These are phyloP conservation scores for Colletotrichum caudatum DNA, from an alignment of 2,329 filamentous ascomycete genomes.

Conservation along the genomic window DNA sequence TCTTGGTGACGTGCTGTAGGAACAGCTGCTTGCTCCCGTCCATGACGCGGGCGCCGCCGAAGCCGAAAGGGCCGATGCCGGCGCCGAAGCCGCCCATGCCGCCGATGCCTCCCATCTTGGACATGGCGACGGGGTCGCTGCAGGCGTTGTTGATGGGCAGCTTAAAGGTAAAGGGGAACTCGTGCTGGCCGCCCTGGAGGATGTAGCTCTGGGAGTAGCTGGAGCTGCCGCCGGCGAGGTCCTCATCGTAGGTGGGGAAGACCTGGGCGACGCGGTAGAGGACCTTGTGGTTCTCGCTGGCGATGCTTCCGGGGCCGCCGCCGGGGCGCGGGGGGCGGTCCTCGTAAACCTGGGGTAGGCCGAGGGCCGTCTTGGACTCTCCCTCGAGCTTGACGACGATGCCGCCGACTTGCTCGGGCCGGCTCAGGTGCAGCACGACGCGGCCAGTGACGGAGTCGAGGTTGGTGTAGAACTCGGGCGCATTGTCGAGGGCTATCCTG, in stretches of 20 bases:
- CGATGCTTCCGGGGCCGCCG: conserved; percentile 56
- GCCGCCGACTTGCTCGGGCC: conserved; percentile 76
- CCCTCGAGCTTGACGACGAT: conserved; percentile 88
- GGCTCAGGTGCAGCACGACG: conserved; percentile 68
- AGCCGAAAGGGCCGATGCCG: conserved; percentile 59
- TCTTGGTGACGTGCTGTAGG: conserved; percentile 81
- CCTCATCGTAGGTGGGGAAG: conserved; percentile 71
- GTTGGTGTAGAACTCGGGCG: conserved; percentile 81
- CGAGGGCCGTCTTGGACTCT: conserved; percentile 76
- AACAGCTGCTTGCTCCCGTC: conserved; percentile 72
- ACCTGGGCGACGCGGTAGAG: conserved; percentile 80
- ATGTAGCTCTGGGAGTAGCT: conserved; percentile 63
- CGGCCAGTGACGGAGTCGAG: conserved; percentile 78
- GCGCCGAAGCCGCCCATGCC: conserved; percentile 65
- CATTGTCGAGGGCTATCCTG: conserved; percentile 73
- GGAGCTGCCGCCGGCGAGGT: conserved; percentile 55
- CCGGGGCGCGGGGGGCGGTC: conserved; percentile 48
- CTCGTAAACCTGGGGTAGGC: conserved; percentile 61
- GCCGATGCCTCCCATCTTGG: conserved; percentile 64
- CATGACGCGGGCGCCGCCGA: conserved; percentile 69
- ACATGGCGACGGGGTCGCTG: conserved; percentile 64
- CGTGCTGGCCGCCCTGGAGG: conserved; percentile 76
- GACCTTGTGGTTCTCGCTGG: conserved; percentile 76
- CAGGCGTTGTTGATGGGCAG: conserved; percentile 82
- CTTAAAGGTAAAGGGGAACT: conserved; percentile 84